Evolutionary conservation across 176 grass and related monocot genomes (phyloP).

Genomic region (Aegilops umbellulata): DNA sequence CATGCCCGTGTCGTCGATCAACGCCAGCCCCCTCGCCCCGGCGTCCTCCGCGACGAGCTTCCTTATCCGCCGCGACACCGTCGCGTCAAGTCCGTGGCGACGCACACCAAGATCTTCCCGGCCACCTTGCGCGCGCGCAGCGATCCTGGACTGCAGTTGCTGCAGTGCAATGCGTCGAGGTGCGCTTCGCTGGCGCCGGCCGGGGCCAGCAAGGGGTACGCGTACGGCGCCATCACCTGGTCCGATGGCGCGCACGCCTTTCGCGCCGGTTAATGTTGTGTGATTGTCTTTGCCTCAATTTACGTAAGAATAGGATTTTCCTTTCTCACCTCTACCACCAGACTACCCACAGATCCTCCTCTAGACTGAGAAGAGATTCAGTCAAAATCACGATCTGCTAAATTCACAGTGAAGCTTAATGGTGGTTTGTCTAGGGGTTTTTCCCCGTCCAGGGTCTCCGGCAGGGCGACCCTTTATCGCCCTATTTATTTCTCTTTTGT

Average conservation of each 20-base stretch:
- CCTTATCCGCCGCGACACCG: conserved; percentile 65
- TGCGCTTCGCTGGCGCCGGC: conserved; percentile 48
- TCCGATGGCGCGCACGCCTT: conserved; percentile 79
- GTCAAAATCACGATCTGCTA: too few relatives aligned
- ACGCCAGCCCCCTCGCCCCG: too few relatives aligned
- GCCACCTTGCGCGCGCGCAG: conserved; percentile 64
- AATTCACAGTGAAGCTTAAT: too few relatives aligned
- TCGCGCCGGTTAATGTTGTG: conserved; percentile 63
- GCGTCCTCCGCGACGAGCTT: conserved; percentile 39
- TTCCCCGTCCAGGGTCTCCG: too few relatives aligned
- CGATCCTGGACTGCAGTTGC: conserved; percentile 92
- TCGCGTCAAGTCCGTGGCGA: conserved; percentile 51
- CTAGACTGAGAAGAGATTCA: too few relatives aligned
- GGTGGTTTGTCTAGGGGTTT: too few relatives aligned
- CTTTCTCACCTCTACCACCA: too few relatives aligned
- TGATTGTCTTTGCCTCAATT: conserved; percentile 25
- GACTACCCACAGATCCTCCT: too few relatives aligned
- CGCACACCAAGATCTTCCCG: conserved; percentile 88
- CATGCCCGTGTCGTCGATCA: too few relatives aligned
- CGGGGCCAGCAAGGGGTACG: conserved; percentile 46
- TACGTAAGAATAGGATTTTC: too few relatives aligned
- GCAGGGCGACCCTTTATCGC: too few relatives aligned
- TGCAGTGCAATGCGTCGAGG: conserved; percentile 34
- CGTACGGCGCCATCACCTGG: conserved; percentile 68
- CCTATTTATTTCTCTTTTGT: too few relatives aligned